These are phyloP conservation scores for Entomortierella lignicola DNA, from an alignment of 192 early-diverging fungal species.

Conservation along the genomic window DNA sequence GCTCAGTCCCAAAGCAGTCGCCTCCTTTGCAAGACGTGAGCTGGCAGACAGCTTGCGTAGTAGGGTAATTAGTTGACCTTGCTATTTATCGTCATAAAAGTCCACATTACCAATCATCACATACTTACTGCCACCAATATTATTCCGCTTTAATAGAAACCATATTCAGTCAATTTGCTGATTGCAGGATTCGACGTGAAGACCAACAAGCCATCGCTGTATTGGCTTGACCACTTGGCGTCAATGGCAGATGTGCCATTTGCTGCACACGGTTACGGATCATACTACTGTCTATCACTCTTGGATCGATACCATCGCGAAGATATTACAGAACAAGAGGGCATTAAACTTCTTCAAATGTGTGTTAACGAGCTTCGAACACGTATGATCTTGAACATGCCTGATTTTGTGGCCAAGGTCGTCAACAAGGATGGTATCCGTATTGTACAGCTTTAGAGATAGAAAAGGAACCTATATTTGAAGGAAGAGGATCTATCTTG, in stretches of 20 bases:
- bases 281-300: conserved; percentile 90
- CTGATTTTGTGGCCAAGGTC: conserved; percentile 87
- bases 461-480: not conserved
- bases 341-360: conserved; percentile 82
- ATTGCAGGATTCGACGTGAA: conserved; percentile 87
- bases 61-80: conserved; percentile 59
- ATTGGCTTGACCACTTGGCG: conserved; percentile 94
- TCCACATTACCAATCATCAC: not conserved
- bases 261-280: conserved; percentile 91
- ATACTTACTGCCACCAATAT: too few species aligned
- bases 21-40: conserved; percentile 87
- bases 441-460: conserved; percentile 60
- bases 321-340: conserved; percentile 87
- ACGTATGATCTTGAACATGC: conserved; percentile 87
- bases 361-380: conserved; percentile 86
- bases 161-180: conserved; percentile 91
- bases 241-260: conserved; percentile 82
- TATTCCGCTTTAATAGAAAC: conserved; percentile 63
- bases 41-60: conserved; percentile 88
- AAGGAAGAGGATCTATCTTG: too few species aligned
- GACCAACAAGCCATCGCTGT: conserved; percentile 78
- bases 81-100: not conserved
- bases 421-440: conserved; percentile 89
- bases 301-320: conserved; percentile 92
- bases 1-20: conserved; percentile 80